Evolutionary conservation across 495 filamentous ascomycete genomes (phyloP), one percentile per base, ranked within the genome.

Genomic region (Xylaria longipes): DNA sequence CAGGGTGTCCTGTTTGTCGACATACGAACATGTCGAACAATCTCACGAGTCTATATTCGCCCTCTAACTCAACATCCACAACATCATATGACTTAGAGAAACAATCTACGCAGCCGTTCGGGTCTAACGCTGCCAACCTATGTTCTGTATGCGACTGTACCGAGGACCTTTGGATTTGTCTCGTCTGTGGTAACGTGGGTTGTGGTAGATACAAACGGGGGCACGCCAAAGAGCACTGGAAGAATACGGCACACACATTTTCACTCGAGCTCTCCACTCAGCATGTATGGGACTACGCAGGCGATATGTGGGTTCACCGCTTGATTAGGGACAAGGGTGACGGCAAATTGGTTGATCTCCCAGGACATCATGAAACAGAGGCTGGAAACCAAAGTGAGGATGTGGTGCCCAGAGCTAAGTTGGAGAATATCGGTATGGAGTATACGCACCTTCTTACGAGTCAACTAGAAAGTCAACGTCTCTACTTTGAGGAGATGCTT

Each of bases 241-340:
- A 97, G 82, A 87, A 92, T 58, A 97, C 93, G 3, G 87, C 87
- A 0, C 96, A 99, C 80, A 93, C 89, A 70, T 99, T 97, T 77
- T 93, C 94, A 60, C 91, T 99, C 83, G 97, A 99, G 77, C 88
- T 98, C 41, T 89, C 89, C 52, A 95, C 94, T 0, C 95, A 99
- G 78, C 92, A 95, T 70, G 94, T 99, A 6, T 99, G 96, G 96
- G 97, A 99, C 83, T 99, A 99, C 76, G 92, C 92, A 0, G 92
- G 92, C 43, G 97, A 99, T 75, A 91, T 90, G 72, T 99, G 97
- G 85, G 96, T 98, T 25, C 96, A 99, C 82, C 91, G 96, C 12
- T 89, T 99, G 43, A 95, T 98, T 67, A 91, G 96, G 74, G 93
- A 92, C 74, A 97, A 97, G 82, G 90, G 92, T 5, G 94, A 97